These are phyloP conservation scores for Berkeleyomyces basicola DNA, from an alignment of 2,329 filamentous ascomycete species.

Conservation along the genomic window DNA sequence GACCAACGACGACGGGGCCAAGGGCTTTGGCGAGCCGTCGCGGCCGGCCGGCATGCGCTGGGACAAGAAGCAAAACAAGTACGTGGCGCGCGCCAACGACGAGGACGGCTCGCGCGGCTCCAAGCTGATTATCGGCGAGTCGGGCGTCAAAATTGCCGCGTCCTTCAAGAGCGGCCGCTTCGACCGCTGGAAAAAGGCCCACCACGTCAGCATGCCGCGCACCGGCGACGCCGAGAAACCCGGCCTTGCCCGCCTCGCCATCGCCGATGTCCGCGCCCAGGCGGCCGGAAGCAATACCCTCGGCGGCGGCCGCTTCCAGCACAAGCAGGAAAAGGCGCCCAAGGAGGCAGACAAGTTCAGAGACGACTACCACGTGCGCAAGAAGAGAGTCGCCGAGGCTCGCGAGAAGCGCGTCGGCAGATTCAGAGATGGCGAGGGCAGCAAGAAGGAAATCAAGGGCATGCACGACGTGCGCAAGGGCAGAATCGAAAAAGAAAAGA, in stretches of 20 bases:
- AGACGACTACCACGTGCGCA: slow-evolving; percentile 78
- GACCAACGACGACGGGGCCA: slow-evolving; percentile 67
- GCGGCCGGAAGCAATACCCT: not conserved
- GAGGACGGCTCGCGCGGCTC: slow-evolving; percentile 67
- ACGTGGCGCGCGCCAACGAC: slow-evolving; percentile 81
- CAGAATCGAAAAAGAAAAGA: slow-evolving; percentile 58
- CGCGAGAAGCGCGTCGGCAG: slow-evolving; percentile 66
- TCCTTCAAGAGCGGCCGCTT: slow-evolving; percentile 87
- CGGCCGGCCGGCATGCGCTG: slow-evolving; percentile 57
- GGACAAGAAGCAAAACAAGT: slow-evolving; percentile 95
- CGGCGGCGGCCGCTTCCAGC: slow-evolving; percentile 47
- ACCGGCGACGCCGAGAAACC: slow-evolving; percentile 64
- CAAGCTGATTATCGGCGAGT: slow-evolving; percentile 71
- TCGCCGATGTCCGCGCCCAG: slow-evolving; percentile 15
- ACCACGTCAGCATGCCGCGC: slow-evolving; percentile 62
- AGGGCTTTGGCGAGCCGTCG: slow-evolving; percentile 61
- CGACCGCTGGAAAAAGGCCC: slow-evolving; percentile 76
- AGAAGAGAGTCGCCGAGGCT: slow-evolving; percentile 77
- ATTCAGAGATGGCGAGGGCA: slow-evolving; percentile 57
- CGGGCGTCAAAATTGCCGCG: slow-evolving; percentile 88
- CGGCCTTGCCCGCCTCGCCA: slow-evolving; percentile 15
- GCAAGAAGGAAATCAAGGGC: slow-evolving; percentile 61
- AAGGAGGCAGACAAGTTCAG: slow-evolving; percentile 87
- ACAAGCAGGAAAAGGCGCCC: slow-evolving; percentile 74
- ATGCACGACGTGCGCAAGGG: slow-evolving; percentile 74